A percentile compares a stretch with the other conserved stretches of the same genome.
Conservation (phyloP, 768 basidiomycete genomes). For the Neoboletus subvelutipes region DNA sequence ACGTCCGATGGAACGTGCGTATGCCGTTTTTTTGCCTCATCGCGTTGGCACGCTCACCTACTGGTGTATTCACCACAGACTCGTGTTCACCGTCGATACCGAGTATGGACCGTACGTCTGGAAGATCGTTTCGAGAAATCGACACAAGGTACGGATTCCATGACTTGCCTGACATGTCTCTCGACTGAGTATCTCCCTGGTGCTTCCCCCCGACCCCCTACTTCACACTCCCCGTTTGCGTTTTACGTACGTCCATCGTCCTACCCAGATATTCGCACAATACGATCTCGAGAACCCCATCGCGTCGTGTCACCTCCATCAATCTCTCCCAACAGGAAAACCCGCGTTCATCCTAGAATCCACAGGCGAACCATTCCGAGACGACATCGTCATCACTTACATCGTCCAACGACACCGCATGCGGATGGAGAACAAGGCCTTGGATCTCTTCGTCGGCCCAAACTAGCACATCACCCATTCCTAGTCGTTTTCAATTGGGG, state of each 20-base stretch:
- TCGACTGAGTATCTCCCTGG: neutral
- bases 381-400: constrained; percentile 31
- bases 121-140: constrained; percentile 24
- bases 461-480: neutral
- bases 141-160: constrained; percentile 20
- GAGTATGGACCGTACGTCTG: constrained; percentile 26
- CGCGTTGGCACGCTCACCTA: neutral
- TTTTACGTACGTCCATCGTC: neutral
- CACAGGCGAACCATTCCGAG: constrained; percentile 26
- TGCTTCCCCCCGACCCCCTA: neutral
- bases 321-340: neutral
- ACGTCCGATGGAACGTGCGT: constrained; percentile 26
- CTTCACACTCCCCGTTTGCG: neutral
- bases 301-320: constrained; percentile 23
- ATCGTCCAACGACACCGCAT: constrained; percentile 28
- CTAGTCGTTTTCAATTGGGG: too few relatives aligned
- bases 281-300: constrained; percentile 24
- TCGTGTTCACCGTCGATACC: constrained; percentile 23
- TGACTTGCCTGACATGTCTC: neutral
- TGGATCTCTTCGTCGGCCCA: constrained; percentile 27
- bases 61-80: constrained; percentile 4
- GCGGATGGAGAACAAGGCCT: constrained; percentile 22
- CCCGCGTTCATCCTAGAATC: constrained; percentile 26
- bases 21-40: neutral
- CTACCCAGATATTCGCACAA: constrained; percentile 22